Conservation (phyloP, 179 eudicot species). For the Pouteria campechiana region DNA sequence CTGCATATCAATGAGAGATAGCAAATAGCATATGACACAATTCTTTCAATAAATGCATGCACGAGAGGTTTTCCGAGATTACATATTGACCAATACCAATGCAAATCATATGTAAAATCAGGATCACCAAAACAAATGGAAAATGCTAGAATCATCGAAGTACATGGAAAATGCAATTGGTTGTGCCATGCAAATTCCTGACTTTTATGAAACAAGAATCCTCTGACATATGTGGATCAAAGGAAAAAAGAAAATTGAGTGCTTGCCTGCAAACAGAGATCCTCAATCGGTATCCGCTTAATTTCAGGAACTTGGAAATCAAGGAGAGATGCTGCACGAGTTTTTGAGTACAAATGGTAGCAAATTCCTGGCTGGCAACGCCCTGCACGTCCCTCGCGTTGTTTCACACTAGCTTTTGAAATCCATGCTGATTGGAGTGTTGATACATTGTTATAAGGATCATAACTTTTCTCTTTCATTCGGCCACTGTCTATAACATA, state of each 20-base stretch:
- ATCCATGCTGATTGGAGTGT: constrained; percentile 91
- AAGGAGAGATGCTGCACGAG: constrained; percentile 55
- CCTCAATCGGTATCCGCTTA: constrained; percentile 81
- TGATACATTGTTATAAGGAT: constrained; percentile 80
- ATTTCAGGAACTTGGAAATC: constrained; percentile 94
- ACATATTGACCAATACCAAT: too few species aligned
- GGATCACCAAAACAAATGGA: too few species aligned
- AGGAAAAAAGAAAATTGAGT: constrained; percentile 3
- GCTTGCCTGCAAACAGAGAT: constrained; percentile 99
- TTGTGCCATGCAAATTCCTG: too few species aligned
- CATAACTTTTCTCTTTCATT: constrained; percentile 94
- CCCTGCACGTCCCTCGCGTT: constrained; percentile 98
- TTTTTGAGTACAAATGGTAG: constrained; percentile 78
- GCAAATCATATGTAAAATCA: too few species aligned
- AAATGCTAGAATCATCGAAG: too few species aligned
- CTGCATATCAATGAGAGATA: too few species aligned
- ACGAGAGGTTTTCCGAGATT: too few species aligned
- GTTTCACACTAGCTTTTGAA: constrained; percentile 94
- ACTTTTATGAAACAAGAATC: too few species aligned
- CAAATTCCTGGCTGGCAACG: constrained; percentile 97
- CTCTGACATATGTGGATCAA: too few species aligned
- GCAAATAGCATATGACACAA: too few species aligned
- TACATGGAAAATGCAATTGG: too few species aligned
- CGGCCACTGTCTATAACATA: constrained; percentile 90
- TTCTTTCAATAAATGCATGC: too few species aligned